phyloP scores from a whole-genome alignment of 306 rosid genomes.

The Fagus sylvatica region DNA sequence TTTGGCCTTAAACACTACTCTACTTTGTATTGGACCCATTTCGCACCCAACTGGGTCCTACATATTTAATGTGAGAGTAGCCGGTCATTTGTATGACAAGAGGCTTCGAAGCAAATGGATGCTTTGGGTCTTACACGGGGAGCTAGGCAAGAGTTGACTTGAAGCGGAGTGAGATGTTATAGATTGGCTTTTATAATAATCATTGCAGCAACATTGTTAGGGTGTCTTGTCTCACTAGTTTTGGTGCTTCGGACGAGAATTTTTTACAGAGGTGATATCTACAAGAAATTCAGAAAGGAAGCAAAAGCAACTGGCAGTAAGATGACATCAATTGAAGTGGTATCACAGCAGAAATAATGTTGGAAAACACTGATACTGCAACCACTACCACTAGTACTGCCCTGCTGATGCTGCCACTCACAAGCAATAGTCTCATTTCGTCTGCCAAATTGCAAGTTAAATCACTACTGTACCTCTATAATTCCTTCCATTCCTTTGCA shows the following conservation, averaged over 20 bases:
- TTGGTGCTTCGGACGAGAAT: constrained; percentile 56
- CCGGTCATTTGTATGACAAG: constrained; percentile 61
- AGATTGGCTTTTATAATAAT: constrained; percentile 53
- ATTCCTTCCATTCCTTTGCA: not conserved
- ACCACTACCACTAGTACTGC: not conserved
- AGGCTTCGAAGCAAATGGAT: constrained; percentile 47
- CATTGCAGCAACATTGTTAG: constrained; percentile 43
- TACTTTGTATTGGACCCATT: constrained; percentile 49
- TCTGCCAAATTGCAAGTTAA: not conserved
- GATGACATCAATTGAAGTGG: constrained; percentile 5
- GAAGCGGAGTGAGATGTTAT: constrained; percentile 50
- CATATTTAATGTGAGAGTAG: constrained; percentile 51
- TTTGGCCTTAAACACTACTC: constrained; percentile 74
- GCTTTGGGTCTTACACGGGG: constrained; percentile 36
- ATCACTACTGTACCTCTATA: not conserved
- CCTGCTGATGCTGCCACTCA: not conserved
- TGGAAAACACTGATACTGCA: not conserved
- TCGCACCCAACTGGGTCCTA: constrained; percentile 62
- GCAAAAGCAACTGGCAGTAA: constrained; percentile 23
- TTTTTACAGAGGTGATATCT: constrained; percentile 53
- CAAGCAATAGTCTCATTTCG: not conserved
- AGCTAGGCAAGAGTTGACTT: constrained; percentile 46
- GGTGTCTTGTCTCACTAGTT: constrained; percentile 33
- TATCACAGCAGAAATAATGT: not conserved
- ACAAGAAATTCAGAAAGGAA: constrained; percentile 45